Conservation (phyloP, 345 rosid genomes). For the Durio zibethinus region DNA sequence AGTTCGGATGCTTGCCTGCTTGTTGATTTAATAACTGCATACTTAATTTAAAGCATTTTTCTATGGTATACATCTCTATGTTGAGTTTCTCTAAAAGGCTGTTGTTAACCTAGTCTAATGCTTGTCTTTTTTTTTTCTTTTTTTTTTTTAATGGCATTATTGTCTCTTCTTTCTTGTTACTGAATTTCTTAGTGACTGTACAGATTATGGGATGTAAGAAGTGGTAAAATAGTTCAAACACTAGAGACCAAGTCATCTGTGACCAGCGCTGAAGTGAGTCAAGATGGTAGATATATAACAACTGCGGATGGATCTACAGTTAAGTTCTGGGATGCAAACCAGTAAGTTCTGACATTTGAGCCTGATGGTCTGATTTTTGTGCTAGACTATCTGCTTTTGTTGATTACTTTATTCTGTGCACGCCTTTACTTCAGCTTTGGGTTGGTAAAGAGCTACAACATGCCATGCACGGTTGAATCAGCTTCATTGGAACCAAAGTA, state of each 20-base stretch:
- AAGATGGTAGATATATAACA: slow-evolving; percentile 87
- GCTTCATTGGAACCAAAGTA: slow-evolving; percentile 65
- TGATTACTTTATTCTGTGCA: background rate
- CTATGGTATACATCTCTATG: background rate
- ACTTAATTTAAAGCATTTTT: background rate
- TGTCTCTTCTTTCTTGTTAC: background rate
- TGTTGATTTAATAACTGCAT: background rate
- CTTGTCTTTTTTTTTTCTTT: background rate
- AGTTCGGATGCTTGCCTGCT: background rate
- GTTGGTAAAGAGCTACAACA: slow-evolving; percentile 75
- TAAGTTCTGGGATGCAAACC: slow-evolving; percentile 97
- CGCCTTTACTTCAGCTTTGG: slow-evolving; percentile 51
- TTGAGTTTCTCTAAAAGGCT: background rate
- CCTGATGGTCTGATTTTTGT: background rate
- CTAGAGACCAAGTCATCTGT: slow-evolving; percentile 80
- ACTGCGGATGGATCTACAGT: slow-evolving; percentile 91
- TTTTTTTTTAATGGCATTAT: background rate
- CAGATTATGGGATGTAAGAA: slow-evolving; percentile 92
- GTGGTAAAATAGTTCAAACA: slow-evolving; percentile 80
- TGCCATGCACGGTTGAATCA: slow-evolving; percentile 84
- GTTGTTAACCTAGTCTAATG: background rate
- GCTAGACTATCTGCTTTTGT: slow-evolving; percentile 9
- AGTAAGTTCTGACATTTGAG: slow-evolving; percentile 45
- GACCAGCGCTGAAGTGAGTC: slow-evolving; percentile 96
- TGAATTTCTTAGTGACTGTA: slow-evolving; percentile 4